Evolutionary conservation across 1,284 basidiomycete genomes (phyloP).

Genomic region (Vanrija pseudolonga): DNA sequence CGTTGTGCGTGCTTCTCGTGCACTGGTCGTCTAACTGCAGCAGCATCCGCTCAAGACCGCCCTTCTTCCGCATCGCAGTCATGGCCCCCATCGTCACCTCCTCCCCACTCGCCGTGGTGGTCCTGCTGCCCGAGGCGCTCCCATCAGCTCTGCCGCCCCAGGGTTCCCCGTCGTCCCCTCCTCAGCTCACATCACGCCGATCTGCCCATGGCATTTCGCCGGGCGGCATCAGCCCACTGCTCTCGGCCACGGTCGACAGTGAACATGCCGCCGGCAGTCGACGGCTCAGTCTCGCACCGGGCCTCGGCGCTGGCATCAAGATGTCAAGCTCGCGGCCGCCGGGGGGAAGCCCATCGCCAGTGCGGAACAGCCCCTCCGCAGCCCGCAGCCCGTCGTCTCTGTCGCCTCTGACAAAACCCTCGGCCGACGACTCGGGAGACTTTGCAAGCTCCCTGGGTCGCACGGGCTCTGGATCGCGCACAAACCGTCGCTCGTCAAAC

Average conservation of each 20-base stretch:
- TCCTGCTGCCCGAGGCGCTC: slow-evolving; percentile 30
- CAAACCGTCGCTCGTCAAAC: too few relatives aligned
- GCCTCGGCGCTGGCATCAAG: slow-evolving; percentile 29
- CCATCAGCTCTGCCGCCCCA: slow-evolving; percentile 11
- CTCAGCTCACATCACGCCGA: slow-evolving; percentile 6
- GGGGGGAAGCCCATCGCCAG: too few relatives aligned
- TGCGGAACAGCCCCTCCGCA: too few relatives aligned
- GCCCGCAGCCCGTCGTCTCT: too few relatives aligned
- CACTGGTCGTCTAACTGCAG: too few relatives aligned
- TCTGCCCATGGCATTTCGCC: not conserved
- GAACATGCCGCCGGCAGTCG: slow-evolving; percentile 22
- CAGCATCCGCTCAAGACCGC: too few relatives aligned
- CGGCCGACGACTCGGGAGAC: not conserved
- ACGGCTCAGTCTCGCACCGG: slow-evolving; percentile 36
- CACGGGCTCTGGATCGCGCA: too few relatives aligned
- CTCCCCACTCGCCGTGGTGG: slow-evolving; percentile 27
- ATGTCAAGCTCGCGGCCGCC: not conserved
- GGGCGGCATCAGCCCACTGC: slow-evolving; percentile 5
- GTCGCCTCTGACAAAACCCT: not conserved
- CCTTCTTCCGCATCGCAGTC: too few relatives aligned
- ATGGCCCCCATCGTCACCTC: not conserved
- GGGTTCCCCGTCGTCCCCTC: slow-evolving; percentile 16
- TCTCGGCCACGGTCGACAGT: not conserved
- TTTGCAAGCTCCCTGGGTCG: not conserved
- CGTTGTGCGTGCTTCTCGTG: too few relatives aligned